Evolutionary conservation across 805 yeast species (phyloP), one percentile per base, ranked within the genome.

Genomic region (Jamesozyma lodderae): DNA sequence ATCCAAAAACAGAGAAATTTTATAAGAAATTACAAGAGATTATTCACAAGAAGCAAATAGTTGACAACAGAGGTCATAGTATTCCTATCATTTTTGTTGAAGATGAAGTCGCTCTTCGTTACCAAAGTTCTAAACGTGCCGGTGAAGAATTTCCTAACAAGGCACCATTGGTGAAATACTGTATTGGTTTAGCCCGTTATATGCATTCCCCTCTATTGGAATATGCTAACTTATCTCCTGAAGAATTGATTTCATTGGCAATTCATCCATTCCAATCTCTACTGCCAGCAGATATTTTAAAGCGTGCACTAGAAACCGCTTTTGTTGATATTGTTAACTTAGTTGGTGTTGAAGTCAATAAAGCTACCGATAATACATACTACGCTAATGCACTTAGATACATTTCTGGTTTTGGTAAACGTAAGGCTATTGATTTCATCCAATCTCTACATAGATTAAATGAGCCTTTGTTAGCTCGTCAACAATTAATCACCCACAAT

Each of bases 331-430:
- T 81, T 42, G 83, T 84, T 11, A 87, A 90, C 58, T 67, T 85
- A 67, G 94, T 84, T 37, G 98, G 99, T 53, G 83, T 90, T 20
- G 96, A 90, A 48, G 79, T 92, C 52, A 90, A 92, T 52, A 88
- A 81, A 45, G 95, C 96, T 6, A 79, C 86, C 5, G 83, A 82
- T 40, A 59, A 58, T 30, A 67, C 77, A 1, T 83, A 85, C 52
- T 62, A 76, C 42, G 84, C 95, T 3, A 73, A 75, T 24, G 61
- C 77, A 37, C 66, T 92, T 43, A 92, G 78, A 22, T 92, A 73
- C 55, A 75, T 92, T 36, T 76, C 94, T 7, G 99, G 99, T 18
- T 69, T 92, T 42, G 99, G 99, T 31, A 94, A 95, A 36, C 79
- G 98, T 66, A 92, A 92, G 60, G 90, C 97, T 0, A 72, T 82